These are phyloP conservation scores for Suillus weaverae DNA, from an alignment of 768 basidiomycete genomes.

Conservation along the genomic window DNA sequence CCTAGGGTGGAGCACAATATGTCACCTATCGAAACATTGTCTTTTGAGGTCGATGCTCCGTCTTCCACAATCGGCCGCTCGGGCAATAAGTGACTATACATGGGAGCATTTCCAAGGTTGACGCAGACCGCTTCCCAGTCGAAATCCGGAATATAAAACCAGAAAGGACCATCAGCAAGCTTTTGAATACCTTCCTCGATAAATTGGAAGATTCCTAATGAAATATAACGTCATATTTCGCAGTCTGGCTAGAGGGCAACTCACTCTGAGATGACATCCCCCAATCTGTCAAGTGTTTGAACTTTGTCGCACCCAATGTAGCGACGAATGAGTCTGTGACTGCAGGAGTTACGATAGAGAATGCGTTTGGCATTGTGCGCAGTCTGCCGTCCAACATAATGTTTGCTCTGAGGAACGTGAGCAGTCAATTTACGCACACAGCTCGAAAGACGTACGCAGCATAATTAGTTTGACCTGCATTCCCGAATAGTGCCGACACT, in stretches of 20 bases:
- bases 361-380: constrained; percentile 26
- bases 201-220: constrained; percentile 29
- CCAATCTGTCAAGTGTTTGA: background rate
- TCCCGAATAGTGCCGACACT: constrained; percentile 34
- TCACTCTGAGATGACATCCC: background rate
- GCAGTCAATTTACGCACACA: background rate
- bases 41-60: constrained; percentile 6
- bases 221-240: background rate
- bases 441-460: constrained; percentile 11
- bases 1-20: constrained; percentile 27
- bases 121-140: constrained; percentile 29
- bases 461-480: constrained; percentile 27
- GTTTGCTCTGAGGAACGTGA: constrained; percentile 3
- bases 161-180: constrained; percentile 23
- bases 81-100: constrained; percentile 24
- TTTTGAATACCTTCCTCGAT: constrained; percentile 34
- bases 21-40: constrained; percentile 14
- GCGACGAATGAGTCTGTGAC: constrained; percentile 28
- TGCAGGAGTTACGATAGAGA: constrained; percentile 36
- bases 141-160: constrained; percentile 35
- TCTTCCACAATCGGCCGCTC: constrained; percentile 7
- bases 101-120: constrained; percentile 19
- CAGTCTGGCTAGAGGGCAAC: background rate
- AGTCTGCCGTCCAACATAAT: background rate
- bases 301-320: background rate